Base-by-base conservation (phyloP, 148 eudicot species). In the Heliamphora exappendiculata region DNA sequence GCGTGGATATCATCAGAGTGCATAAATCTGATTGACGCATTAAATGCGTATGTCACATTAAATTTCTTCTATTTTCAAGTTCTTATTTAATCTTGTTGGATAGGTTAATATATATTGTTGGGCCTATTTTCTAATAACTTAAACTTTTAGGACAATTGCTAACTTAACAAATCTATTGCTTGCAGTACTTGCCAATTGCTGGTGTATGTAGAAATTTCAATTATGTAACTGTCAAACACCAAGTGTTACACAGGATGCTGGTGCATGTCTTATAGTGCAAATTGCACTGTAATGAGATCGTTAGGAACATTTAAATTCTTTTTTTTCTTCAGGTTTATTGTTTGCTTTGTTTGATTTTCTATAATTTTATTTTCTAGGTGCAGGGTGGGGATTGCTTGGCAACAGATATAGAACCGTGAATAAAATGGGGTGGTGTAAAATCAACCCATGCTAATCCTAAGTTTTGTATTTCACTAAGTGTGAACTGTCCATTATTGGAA, bases 1-100 rank as follows among this genome's bases (percentile, higher is more conserved):
- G 76, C 98, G 63, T 96, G 98, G 98, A 87, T 91, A 77, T 85
- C 97, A 72, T 88, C 98, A 33, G 98, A 96, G 83, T 73, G 93
- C 73, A 74, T 93, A 47, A 57, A 81, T 44, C 80, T 96, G 42
- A 75, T 71, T 31, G 97, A 93, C 72, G 98, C 98, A 49, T 76
- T 96, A 76, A 86, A 88, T 54, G 96, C 98, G 99, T 95, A 89
- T 53, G 94, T 19, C 69, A 71, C 82, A 67, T 45, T 54, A 19
- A 29, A 31, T 17, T 51, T 68, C 37, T 73, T 63, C 49, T 4
- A 36, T 50, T 28, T 14, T 37, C 24, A 9, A 51, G 26, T 34
- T 34, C 24, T 1, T 14, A 6, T 24, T 45, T 70, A 20, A 70
- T 70, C n/a, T n/a, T n/a, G n/a, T n/a, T n/a, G n/a, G n/a, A n/a